Base-by-base conservation (phyloP, 176 grass and related monocot genomes). In the Aegilops longissima region DNA sequence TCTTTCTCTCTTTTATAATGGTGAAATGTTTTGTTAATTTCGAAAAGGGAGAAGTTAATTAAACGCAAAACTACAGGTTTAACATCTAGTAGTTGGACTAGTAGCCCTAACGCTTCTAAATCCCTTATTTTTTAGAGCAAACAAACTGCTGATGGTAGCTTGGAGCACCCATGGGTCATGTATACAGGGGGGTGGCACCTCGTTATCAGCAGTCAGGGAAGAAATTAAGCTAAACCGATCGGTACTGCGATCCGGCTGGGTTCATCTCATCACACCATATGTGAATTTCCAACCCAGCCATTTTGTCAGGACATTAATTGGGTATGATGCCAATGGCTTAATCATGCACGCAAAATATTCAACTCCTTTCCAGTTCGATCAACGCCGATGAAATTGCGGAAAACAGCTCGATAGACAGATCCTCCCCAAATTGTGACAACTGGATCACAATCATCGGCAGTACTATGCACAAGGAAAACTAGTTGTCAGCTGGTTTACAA, bases 81-180 rank as follows among this genome's bases (percentile, higher is more conserved):
- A n/a, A 14, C 88, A 69, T 70, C 70, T 82, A 77, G 62, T 45
- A 4, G 49, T 86, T 86, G 83, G 39, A 79, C 27, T 39, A 72
- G 14, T 70, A 61, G 64, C 35, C 42, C 25, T 34, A 12, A 29
- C 36, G 38, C 78, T 64, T 12, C 21, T 64, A 52, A 27, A 63
- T 62, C 31, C 36, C 64, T 21, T 30, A 21, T 72, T 83, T 79
- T 36, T 16, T 14, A 21, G 34, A 62, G 27, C 36, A 65, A 64
- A 25, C 81, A 52, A 59, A 59, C 78, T 63, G 62, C 36, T 12
- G 56, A 24, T 8, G 70, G 24, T 86, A 42, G 54, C 84, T 86
- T 39, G 68, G 16, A 86, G 58, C 71, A 40, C 21, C 27, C 12
- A 82, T 39, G 67, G 14, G 30, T 39, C 73, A 8, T 54, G 2